Base-by-base conservation (phyloP, 2,329 filamentous ascomycete species). In the Epichloe hybrida region DNA sequence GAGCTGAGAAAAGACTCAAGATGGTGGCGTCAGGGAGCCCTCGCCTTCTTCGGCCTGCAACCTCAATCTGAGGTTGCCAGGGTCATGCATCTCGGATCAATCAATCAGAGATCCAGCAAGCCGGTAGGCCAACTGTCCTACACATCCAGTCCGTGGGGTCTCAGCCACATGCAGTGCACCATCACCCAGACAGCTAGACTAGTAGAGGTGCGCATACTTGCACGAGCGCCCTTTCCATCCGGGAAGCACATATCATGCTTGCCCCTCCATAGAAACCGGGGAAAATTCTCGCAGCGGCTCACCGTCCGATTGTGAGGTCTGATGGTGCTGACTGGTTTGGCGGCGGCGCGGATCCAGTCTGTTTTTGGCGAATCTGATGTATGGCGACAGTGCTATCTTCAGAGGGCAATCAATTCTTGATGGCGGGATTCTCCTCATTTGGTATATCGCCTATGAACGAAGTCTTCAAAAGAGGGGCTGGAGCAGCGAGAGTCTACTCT, bases 31-130 rank as follows among this genome's bases (percentile, higher is more conserved):
- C 48, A 49, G 40, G 48, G 39, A 27, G 8, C 38, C 34, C 11
- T 31, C 31, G 34, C 20, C 35, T 27, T 21, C 21, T 42, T 48
- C 1, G 35, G 31, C 23, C 20, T n/a, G 17, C 38, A 15, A 17
- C n/a, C 15, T 49, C 46, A 35, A 7, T 36, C 46, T 46, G 43
- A 35, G 6, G 23, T 23, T 15, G 40, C 41, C 46, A 12, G 46
- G 50, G 46, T 52, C 41, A 45, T 46, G 46, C 40, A 49, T 52
- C 46, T 52, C 21, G 40, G 21, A 41, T 49, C 46, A 36, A 41
- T 49, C 46, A 36, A 51, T 51, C 44, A 48, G 34, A 49, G 41
- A 52, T 49, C 40, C 35, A 52, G 42, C 34, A 45, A 41, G 49
- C 49, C 35, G 41, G 31, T 20, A 38, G 35, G 34, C 46, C 5